phyloP scores from a whole-genome alignment of 2,329 filamentous ascomycete species.

The Penicillium sp. region DNA sequence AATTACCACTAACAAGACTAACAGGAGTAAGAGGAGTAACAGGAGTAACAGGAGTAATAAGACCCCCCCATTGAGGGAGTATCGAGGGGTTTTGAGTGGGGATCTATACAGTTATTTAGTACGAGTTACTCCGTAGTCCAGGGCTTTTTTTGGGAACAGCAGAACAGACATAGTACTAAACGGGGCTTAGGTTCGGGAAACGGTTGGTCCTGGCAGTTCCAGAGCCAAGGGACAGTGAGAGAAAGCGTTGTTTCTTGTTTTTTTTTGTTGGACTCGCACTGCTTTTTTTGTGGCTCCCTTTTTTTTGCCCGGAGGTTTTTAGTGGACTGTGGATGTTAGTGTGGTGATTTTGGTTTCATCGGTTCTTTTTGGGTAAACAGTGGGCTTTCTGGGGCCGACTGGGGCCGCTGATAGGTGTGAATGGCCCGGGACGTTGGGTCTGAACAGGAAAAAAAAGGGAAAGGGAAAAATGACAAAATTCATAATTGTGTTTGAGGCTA shows the following conservation, averaged over 20 bases:
- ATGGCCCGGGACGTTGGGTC: constrained; percentile 15
- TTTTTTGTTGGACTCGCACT: not conserved
- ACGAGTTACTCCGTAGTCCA: too few relatives aligned
- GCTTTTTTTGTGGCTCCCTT: not conserved
- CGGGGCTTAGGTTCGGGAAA: constrained; percentile 12
- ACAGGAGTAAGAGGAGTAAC: too few relatives aligned
- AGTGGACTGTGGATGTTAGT: constrained; percentile 1
- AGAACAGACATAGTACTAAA: not conserved
- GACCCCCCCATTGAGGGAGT: not conserved
- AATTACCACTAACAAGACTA: constrained; percentile 15
- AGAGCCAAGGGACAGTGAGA: constrained; percentile 25
- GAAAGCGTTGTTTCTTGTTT: constrained; percentile 18
- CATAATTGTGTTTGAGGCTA: constrained; percentile 26
- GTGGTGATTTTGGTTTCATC: constrained; percentile 7
- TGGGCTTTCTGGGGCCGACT: constrained; percentile 12
- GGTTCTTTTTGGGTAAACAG: constrained; percentile 6
- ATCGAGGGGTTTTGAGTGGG: constrained; percentile 11
- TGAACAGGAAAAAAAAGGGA: not conserved
- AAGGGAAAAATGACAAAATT: not conserved
- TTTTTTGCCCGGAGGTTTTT: not conserved
- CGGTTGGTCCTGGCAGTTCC: constrained; percentile 24
- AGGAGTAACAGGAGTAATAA: not conserved
- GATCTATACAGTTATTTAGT: not conserved
- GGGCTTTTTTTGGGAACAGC: too few relatives aligned
- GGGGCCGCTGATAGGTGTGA: constrained; percentile 6